Evolutionary conservation across 345 rosid species (phyloP).

Genomic region (Nasturtium officinale): DNA sequence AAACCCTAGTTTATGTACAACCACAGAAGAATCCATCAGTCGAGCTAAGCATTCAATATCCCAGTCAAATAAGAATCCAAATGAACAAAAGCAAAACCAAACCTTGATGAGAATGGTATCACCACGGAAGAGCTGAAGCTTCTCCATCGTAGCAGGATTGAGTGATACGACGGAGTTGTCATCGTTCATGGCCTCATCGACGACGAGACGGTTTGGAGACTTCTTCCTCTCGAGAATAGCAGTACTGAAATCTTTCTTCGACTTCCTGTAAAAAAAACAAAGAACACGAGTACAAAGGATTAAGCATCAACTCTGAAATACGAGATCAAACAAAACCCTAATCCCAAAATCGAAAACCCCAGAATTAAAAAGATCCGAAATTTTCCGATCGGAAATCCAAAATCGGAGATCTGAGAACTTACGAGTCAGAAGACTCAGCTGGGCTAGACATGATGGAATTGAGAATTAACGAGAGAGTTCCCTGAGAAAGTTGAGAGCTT

Average conservation of each 20-base stretch:
- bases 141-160: constrained; percentile 97
- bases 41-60: constrained; percentile 9
- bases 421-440: constrained; percentile 94
- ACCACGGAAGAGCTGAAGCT: constrained; percentile 98
- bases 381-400: neutral
- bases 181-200: constrained; percentile 89
- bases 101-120: constrained; percentile 97
- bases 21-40: neutral
- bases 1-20: constrained; percentile 16
- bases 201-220: constrained; percentile 84
- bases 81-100: constrained; percentile 15
- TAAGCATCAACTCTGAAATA: neutral
- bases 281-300: neutral
- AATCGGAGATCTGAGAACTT: constrained; percentile 57
- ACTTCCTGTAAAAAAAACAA: constrained; percentile 50
- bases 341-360: constrained; percentile 15
- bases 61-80: constrained; percentile 12
- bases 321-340: constrained; percentile 34
- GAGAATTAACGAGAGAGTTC: constrained; percentile 28
- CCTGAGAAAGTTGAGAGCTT: constrained; percentile 31
- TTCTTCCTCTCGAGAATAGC: constrained; percentile 97
- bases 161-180: constrained; percentile 92
- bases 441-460: constrained; percentile 58
- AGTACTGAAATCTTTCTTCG: constrained; percentile 91
- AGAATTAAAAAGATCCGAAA: constrained; percentile 15